Conservation (phyloP, 2,329 filamentous ascomycete species). For the Scedosporium dehoogii region DNA sequence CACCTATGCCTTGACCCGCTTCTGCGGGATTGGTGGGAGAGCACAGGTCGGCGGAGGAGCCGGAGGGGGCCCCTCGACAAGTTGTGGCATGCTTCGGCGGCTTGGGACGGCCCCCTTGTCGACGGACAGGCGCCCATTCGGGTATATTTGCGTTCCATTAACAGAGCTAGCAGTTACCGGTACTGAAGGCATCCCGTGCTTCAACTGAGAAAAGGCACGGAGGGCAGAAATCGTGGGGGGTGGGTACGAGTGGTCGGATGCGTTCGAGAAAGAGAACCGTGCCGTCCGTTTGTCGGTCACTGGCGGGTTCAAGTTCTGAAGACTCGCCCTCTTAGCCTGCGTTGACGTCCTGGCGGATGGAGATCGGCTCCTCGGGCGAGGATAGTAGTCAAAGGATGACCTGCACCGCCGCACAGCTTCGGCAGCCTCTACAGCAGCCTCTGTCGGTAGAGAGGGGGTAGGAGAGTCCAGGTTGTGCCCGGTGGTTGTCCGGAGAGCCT, state of each 20-base stretch:
- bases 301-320: slow-evolving; percentile 5
- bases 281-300: not conserved
- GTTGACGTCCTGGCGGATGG: slow-evolving; percentile 12
- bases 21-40: slow-evolving; percentile 41
- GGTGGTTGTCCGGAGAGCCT: slow-evolving; percentile 16
- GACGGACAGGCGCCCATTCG: not conserved
- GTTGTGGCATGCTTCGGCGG: slow-evolving; percentile 40
- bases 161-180: not conserved
- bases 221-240: slow-evolving; percentile 3
- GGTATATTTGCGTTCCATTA: not conserved
- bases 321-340: slow-evolving; percentile 11
- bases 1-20: slow-evolving; percentile 7
- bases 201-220: not conserved
- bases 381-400: slow-evolving; percentile 23
- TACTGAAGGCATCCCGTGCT: not conserved
- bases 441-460: not conserved
- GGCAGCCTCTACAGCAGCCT: not conserved
- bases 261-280: slow-evolving; percentile 9
- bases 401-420: slow-evolving; percentile 14
- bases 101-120: slow-evolving; percentile 15
- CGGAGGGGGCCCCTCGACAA: slow-evolving; percentile 40
- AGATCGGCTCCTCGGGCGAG: slow-evolving; percentile 12
- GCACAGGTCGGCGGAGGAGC: slow-evolving; percentile 45
- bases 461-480: not conserved
- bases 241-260: slow-evolving; percentile 1